Percentiles rank a stretch among this genome's conserved stretches.
These are phyloP conservation scores for Datisca glomerata DNA, from an alignment of 306 rosid genomes.

Conservation along the genomic window DNA sequence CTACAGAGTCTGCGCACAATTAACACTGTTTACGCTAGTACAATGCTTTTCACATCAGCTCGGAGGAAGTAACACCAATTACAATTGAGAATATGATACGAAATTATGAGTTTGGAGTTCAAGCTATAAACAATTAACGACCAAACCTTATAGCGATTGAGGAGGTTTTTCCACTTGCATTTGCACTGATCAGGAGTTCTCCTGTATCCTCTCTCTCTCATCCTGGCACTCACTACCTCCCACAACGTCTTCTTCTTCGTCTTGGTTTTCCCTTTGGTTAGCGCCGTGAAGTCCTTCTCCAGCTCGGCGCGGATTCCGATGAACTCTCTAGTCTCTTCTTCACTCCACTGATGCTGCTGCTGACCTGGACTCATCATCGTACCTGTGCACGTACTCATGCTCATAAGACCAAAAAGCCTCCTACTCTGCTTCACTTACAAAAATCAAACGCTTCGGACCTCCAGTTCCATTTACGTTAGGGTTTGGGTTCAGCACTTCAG, in stretches of 20 bases:
- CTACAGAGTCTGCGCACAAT: too few species aligned
- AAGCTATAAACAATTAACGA: neutral
- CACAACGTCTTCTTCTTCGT: constrained; percentile 68
- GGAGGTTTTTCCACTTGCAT: constrained; percentile 95
- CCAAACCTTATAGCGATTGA: constrained; percentile 82
- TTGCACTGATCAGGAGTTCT: constrained; percentile 88
- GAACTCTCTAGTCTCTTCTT: constrained; percentile 69
- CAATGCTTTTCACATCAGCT: too few species aligned
- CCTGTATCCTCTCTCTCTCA: constrained; percentile 53
- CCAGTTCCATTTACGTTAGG: too few species aligned
- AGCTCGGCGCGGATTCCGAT: constrained; percentile 66
- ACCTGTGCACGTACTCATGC: constrained; percentile 3
- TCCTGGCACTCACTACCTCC: constrained; percentile 63
- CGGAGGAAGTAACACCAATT: too few species aligned
- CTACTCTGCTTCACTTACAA: neutral
- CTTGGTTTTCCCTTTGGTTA: constrained; percentile 12
- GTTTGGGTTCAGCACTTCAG: too few species aligned
- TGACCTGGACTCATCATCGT: constrained; percentile 23
- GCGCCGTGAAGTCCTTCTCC: constrained; percentile 33
- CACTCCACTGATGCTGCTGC: constrained; percentile 59
- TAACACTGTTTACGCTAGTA: too few species aligned
- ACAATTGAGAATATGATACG: too few species aligned
- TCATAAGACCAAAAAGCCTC: too few species aligned
- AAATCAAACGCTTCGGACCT: too few species aligned
- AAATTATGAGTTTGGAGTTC: too few species aligned